A percentile compares a stretch with the other conserved stretches of the same genome.
Evolutionary conservation across 176 grass and related monocot species (phyloP).

Genomic region (Melocanna baccifera): DNA sequence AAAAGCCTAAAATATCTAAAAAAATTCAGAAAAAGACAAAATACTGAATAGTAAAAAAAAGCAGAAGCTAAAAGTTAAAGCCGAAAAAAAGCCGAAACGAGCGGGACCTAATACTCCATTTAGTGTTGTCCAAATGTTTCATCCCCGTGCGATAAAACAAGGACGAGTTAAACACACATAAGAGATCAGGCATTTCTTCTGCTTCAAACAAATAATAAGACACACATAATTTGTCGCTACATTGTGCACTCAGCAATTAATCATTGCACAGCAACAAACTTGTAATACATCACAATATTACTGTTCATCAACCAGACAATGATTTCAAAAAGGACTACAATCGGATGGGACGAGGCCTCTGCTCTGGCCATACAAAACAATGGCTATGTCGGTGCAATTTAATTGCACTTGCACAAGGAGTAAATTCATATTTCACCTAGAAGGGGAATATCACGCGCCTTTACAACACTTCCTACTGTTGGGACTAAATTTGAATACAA

Average conservation of each 20-base stretch:
- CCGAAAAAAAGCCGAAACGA: too few relatives aligned
- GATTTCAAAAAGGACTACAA: background rate
- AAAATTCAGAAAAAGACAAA: too few relatives aligned
- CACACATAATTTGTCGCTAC: background rate
- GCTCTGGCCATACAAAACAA: background rate
- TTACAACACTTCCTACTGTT: constrained; percentile 17
- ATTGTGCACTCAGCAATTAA: background rate
- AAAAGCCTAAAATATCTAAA: too few relatives aligned
- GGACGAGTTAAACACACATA: background rate
- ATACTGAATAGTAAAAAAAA: too few relatives aligned
- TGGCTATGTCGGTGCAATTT: background rate
- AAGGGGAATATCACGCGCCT: background rate
- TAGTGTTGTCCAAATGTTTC: background rate
- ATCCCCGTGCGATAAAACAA: background rate
- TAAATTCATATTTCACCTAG: background rate
- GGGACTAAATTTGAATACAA: constrained; percentile 29
- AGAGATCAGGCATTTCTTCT: background rate
- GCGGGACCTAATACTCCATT: background rate
- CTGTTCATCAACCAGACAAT: background rate
- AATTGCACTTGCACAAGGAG: background rate
- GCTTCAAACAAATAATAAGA: background rate
- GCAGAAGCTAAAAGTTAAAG: too few relatives aligned
- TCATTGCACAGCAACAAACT: background rate
- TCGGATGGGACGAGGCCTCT: background rate
- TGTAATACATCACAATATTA: background rate